Base-by-base conservation (phyloP, 306 rosid genomes). In the Dicorynia guianensis region DNA sequence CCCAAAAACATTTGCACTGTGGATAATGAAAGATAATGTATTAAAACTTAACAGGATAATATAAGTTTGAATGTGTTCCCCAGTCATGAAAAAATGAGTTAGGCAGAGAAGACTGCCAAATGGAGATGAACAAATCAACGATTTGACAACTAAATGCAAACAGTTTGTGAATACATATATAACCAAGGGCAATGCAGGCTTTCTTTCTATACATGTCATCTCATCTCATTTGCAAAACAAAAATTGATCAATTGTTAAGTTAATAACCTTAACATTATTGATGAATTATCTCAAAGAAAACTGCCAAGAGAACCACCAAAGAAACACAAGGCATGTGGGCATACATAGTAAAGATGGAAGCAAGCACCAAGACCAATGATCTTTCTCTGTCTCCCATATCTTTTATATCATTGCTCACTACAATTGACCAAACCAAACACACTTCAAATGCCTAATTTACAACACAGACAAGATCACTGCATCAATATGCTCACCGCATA, bases 1-100 rank as follows among this genome's bases (percentile, higher is more conserved):
- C 69, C 99, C 99, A 53, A 96, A 96, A 73, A 96, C 99, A 75
- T 61, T 93, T 55, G 99, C 86, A 48, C 99, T 96, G 89, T 78
- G 59, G 63, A 82, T 10, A 71, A 63, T 57, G 63, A 81, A 83
- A 54, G 49, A 64, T 78, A 20, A 62, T 52, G 78, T 60, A 85
- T 81, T 79, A 85, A 77, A 11, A 50, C 74, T 86, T 63, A 79
- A 81, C 19, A 13, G 39, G 64, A 72, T 65, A 30, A 69, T 46
- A 63, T 6, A 36, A 67, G 65, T 35, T 54, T 38, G 55, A 54
- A 67, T n/a, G 46, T 59, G 42, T 69, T 52, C 73, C 63, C 15
- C 12, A 42, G 42, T 19, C 67, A 61, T 39, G 30, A 18, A 71
- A 71, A 69, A 15, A 63, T 49, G 47, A 64, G 52, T 43, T 59